A percentile compares a stretch with the other conserved stretches of the same genome.
Evolutionary conservation across 768 basidiomycete genomes (phyloP).

Genomic region (Galerina marginata): DNA sequence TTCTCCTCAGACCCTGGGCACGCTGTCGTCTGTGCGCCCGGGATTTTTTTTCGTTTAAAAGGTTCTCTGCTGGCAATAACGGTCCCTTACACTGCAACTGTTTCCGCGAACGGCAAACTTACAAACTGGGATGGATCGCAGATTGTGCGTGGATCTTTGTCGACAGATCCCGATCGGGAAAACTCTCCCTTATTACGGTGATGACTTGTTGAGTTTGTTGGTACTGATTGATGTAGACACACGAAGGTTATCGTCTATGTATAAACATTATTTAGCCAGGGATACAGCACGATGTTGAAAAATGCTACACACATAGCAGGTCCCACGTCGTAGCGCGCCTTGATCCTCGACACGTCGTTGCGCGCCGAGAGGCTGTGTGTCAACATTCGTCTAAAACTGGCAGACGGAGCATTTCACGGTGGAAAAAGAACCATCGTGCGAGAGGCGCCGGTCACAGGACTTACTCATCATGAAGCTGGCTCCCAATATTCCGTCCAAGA

Average conservation of each 20-base stretch:
- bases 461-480: conserved; percentile 12
- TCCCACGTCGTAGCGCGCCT: conserved; percentile 35
- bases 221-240: conserved; percentile 20
- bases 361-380: conserved; percentile 17
- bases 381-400: conserved; percentile 23
- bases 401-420: conserved; percentile 16
- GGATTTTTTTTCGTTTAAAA: conserved; percentile 12
- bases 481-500: conserved; percentile 4
- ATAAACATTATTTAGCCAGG: conserved; percentile 20
- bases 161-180: conserved; percentile 18
- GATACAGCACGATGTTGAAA: conserved; percentile 6
- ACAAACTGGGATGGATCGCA: conserved; percentile 23
- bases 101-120: conserved; percentile 24
- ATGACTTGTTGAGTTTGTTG: conserved; percentile 21
- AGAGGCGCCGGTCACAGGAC: conserved; percentile 19
- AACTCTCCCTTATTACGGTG: conserved; percentile 19
- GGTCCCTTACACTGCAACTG: conserved; percentile 14
- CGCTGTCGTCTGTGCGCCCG: conserved; percentile 21
- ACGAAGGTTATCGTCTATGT: conserved; percentile 5
- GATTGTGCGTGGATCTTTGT: conserved; percentile 17
- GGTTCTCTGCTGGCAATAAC: conserved; percentile 17
- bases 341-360: conserved; percentile 25
- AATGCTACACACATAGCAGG: conserved; percentile 21
- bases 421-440: conserved; percentile 19
- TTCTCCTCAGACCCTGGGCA: conserved; percentile 19